Conservation (phyloP, 139 green algal species). For the Astrephomene gubernaculifera region DNA sequence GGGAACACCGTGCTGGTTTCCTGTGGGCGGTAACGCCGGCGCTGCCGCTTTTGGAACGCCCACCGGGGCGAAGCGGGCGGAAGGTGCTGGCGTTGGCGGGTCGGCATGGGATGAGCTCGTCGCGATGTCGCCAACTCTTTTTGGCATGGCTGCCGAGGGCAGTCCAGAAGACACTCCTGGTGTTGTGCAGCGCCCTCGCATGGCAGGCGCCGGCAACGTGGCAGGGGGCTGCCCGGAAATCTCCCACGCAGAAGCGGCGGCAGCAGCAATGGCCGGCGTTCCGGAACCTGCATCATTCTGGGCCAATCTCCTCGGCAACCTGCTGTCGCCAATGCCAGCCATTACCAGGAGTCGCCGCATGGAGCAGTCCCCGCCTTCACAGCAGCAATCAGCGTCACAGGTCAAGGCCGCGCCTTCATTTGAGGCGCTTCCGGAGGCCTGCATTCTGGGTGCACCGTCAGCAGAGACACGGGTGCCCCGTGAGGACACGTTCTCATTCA, state of each 20-base stretch:
- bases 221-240: neutral
- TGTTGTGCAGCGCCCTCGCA: neutral
- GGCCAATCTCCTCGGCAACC: conserved; percentile 15
- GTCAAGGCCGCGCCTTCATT: too few relatives aligned
- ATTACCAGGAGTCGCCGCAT: too few relatives aligned
- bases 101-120: neutral
- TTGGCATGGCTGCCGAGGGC: neutral
- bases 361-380: too few relatives aligned
- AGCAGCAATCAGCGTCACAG: too few relatives aligned
- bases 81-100: neutral
- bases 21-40: neutral
- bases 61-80: too few relatives aligned
- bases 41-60: neutral
- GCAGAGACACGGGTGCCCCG: too few relatives aligned
- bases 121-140: conserved; percentile 1
- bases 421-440: too few relatives aligned
- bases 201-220: neutral
- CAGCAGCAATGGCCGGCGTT: neutral
- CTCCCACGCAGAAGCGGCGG: neutral
- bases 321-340: conserved; percentile 22
- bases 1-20: neutral
- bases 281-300: neutral
- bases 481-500: too few relatives aligned
- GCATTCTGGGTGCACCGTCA: too few relatives aligned
- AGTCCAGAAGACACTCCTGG: conserved; percentile 1